Conservation (phyloP, 129 eudicot species). For the Tagetes erecta region DNA sequence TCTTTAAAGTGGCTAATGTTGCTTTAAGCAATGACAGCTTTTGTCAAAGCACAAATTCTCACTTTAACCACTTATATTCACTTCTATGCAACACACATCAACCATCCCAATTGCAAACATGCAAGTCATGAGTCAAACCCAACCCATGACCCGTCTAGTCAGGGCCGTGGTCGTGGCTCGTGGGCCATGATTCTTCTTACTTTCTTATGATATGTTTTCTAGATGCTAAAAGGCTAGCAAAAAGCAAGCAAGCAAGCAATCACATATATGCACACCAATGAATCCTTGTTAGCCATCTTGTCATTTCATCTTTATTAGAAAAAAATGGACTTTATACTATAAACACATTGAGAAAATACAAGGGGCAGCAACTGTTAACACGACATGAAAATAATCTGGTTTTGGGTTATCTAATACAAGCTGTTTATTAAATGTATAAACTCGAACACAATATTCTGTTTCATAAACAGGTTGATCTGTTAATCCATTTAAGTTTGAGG, state of each 20-base stretch:
- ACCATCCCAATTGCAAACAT: conserved; percentile 23
- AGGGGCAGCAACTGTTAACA: neutral
- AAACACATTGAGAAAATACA: neutral
- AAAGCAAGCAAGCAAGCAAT: neutral
- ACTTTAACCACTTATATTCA: conserved; percentile 30
- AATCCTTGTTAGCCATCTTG: conserved; percentile 8
- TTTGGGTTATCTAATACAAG: neutral
- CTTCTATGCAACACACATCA: conserved; percentile 16
- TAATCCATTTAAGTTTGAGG: neutral
- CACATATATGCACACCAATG: neutral
- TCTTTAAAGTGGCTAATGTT: conserved; percentile 36
- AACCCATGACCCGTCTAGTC: conserved; percentile 17
- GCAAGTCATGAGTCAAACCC: conserved; percentile 12
- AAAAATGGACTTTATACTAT: neutral
- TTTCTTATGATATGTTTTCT: conserved; percentile 11
- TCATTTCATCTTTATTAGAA: neutral
- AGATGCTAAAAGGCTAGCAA: conserved; percentile 8
- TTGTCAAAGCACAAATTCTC: conserved; percentile 31
- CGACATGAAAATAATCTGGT: neutral
- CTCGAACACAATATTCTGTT: neutral
- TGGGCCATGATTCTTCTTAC: neutral
- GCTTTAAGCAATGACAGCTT: conserved; percentile 47
- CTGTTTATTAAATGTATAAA: too few relatives aligned
- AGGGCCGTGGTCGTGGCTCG: neutral
- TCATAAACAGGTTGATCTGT: neutral